Evolutionary conservation across 352 stramenopile genomes (phyloP).

Genomic region (Phytophthora nicotianae): DNA sequence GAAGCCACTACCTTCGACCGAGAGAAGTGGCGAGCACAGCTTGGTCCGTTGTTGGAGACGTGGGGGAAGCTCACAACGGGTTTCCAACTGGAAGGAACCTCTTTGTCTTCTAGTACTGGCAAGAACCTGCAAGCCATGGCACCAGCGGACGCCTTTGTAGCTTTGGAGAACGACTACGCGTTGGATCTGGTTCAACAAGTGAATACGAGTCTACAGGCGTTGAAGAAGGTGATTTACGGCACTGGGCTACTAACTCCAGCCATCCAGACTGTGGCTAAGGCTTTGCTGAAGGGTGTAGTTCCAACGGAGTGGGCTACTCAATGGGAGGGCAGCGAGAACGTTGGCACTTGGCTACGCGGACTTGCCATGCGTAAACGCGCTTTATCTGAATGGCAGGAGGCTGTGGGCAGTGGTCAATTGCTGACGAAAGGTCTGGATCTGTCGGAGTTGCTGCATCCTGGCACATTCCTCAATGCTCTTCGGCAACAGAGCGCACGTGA

Average conservation of each 20-base stretch:
- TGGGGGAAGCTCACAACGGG: constrained; percentile 86
- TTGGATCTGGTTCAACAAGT: constrained; percentile 76
- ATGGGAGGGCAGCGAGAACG: constrained; percentile 83
- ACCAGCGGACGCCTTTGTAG: constrained; percentile 92
- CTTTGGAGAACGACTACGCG: constrained; percentile 89
- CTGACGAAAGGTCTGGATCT: constrained; percentile 84
- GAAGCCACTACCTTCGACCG: constrained; percentile 86
- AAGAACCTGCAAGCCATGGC: constrained; percentile 54
- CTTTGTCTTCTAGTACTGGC: constrained; percentile 15
- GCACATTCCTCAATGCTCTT: constrained; percentile 95
- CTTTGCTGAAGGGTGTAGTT: constrained; percentile 76
- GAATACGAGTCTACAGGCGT: constrained; percentile 63
- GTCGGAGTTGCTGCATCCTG: constrained; percentile 92
- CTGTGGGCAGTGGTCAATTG: constrained; percentile 60
- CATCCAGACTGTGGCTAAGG: constrained; percentile 81
- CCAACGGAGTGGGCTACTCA: constrained; percentile 80
- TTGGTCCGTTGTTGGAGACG: constrained; percentile 89
- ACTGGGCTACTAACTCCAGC: constrained; percentile 89
- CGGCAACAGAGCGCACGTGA: constrained; percentile 90
- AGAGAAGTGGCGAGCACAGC: constrained; percentile 89
- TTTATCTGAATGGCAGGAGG: constrained; percentile 86
- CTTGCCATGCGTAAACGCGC: constrained; percentile 83
- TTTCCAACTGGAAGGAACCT: constrained; percentile 52
- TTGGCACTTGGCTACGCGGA: constrained; percentile 78
- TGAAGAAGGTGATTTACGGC: constrained; percentile 93